Conservation (phyloP, 2,329 filamentous ascomycete species). For the Balansia obtecta region DNA sequence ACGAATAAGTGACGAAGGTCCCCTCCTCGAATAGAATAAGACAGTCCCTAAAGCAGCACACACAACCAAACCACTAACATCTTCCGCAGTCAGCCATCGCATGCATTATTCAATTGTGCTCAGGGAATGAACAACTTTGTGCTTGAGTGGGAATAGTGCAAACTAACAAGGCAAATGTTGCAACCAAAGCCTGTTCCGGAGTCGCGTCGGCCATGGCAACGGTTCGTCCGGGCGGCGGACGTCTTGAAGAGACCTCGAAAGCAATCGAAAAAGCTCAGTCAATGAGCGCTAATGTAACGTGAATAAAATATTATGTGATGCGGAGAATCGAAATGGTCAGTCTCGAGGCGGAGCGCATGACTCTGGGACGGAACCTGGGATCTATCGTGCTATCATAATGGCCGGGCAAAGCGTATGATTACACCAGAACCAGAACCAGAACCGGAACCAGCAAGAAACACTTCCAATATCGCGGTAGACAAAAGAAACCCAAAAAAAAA, state of each 20-base stretch:
- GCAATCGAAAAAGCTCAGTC: slow-evolving; percentile 29
- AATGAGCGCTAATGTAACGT: slow-evolving; percentile 26
- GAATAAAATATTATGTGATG: neutral
- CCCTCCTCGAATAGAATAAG: slow-evolving; percentile 33
- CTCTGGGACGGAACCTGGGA: neutral
- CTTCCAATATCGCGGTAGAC: neutral
- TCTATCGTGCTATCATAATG: neutral
- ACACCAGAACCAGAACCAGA: neutral
- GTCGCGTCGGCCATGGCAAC: slow-evolving; percentile 31
- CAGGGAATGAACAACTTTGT: neutral
- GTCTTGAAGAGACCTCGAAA: slow-evolving; percentile 16
- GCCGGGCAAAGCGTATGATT: neutral
- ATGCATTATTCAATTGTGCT: neutral
- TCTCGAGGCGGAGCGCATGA: neutral
- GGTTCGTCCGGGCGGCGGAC: slow-evolving; percentile 12
- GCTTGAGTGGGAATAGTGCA: neutral
- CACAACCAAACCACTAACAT: slow-evolving; percentile 35
- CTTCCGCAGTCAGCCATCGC: neutral
- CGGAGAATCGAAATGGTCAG: neutral
- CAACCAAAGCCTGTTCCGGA: slow-evolving; percentile 35
- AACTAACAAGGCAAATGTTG: slow-evolving; percentile 43
- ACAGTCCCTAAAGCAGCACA: slow-evolving; percentile 36
- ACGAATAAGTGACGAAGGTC: slow-evolving; percentile 36
- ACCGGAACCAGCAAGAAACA: neutral
- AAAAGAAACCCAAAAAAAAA: neutral